Base-by-base conservation (phyloP, 768 basidiomycete genomes). In the Psilocybe azurescens region DNA sequence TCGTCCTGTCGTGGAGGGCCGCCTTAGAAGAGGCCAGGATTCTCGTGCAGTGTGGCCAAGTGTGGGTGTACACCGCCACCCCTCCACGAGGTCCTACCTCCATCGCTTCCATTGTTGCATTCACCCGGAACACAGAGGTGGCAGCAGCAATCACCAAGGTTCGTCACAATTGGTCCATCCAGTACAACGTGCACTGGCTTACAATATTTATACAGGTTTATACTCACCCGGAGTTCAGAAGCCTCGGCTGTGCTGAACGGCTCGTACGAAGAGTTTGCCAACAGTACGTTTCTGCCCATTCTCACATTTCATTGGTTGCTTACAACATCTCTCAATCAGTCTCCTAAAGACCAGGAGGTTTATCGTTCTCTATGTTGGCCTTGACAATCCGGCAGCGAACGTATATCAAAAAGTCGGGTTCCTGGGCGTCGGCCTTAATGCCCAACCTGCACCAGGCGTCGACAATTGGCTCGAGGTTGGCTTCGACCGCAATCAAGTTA, bases 401-500 rank as follows among this genome's bases (percentile, higher is more conserved):
- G 85, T 90, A 2, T 94, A 93, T 69, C 68, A 78, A 50, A 82
- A 80, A 1, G 84, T 92, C 14, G 91, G 91, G 2, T 94, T 93
- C 63, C 72, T 77, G 16, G 90, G 88, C 5, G 75, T 90, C 14
- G 72, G 63, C 14, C 63, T 67, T 7, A 66, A 65, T 29, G 71
- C 61, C 10, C 64, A 69, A 14, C 63, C 69, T 2, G 77, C 79
- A 1, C 77, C 81, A n/a, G 81, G 80, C 8, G 73, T 77, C 30
- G 77, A 80, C 39, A 64, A 57, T 14, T 91, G 88, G 88, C 64
- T 86, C 5, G 90, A 91, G 59, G 74, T 88, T 53, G 90, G 90
- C 8, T 91, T 90, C 58, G 80, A 86, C 63, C 77, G 72, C 24
- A 58, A 62, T 16, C 54, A 59, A 29, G 82, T 87, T 20, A 63